Conservation (phyloP, 2,329 filamentous ascomycete species). For the Sarocladiaceae sp. region DNA sequence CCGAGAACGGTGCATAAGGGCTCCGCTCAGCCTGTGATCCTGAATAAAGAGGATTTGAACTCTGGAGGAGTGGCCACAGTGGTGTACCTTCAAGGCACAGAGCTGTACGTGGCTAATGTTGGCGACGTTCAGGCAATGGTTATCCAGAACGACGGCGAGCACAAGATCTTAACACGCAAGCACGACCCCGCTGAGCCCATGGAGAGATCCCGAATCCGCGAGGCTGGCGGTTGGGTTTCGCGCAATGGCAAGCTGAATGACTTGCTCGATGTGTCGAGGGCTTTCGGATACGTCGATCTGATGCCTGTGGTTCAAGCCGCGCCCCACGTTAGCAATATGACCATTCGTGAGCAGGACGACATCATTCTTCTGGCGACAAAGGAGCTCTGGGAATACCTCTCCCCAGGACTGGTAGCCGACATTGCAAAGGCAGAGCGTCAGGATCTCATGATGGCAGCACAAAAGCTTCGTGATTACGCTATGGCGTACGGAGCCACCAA, state of each 20-base stretch:
- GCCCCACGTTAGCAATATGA: constrained; percentile 74
- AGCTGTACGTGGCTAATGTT: constrained; percentile 91
- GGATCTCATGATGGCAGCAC: constrained; percentile 91
- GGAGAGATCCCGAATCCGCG: constrained; percentile 84
- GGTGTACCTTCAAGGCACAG: constrained; percentile 81
- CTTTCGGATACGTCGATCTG: constrained; percentile 90
- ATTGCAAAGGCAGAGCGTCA: constrained; percentile 80
- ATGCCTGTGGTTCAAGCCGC: constrained; percentile 92
- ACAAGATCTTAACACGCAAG: constrained; percentile 81
- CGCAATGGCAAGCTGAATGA: constrained; percentile 93
- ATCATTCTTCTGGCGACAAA: constrained; percentile 87
- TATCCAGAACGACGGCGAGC: constrained; percentile 80
- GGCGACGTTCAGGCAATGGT: constrained; percentile 95
- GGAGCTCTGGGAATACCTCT: constrained; percentile 93
- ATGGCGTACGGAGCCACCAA: constrained; percentile 91
- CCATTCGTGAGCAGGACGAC: constrained; percentile 83
- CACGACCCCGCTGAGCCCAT: constrained; percentile 86
- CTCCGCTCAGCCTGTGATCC: constrained; percentile 66
- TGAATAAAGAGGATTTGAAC: constrained; percentile 84
- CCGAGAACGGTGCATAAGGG: constrained; percentile 63
- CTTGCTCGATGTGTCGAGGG: constrained; percentile 81
- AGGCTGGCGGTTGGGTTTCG: constrained; percentile 93
- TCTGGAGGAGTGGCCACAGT: constrained; percentile 92
- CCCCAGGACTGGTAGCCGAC: constrained; percentile 86
- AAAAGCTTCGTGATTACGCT: constrained; percentile 89